Base-by-base conservation (phyloP, 1,284 basidiomycete genomes). In the Xanthoconium separans region DNA sequence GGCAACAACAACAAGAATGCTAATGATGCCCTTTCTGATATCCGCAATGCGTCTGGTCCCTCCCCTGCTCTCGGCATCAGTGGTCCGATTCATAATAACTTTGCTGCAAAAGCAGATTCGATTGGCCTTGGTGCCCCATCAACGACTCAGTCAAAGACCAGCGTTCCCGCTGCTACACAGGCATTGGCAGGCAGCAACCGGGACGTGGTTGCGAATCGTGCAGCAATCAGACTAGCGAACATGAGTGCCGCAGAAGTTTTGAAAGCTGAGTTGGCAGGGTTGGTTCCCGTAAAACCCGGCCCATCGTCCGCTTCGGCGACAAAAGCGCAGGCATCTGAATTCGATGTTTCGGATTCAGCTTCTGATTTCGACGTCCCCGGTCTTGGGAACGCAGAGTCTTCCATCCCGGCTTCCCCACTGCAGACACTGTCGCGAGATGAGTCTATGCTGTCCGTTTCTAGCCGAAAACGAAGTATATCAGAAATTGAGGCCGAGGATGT, bases 181-280 rank as follows among this genome's bases (percentile, higher is more conserved):
- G 87, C 88, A 34, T 77, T 85, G 44, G 89, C 82, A 44, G 89
- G 88, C 24, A 90, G 89, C 30, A 93, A 95, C 72, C 81, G 82
- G 61, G 92, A 95, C 69, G 83, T 95, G 53, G 91, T 95, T 42
- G 86, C 87, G 51, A 96, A 96, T 69, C 84, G 93, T 53, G 82
- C 83, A 60, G 91, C 91, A 22, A 93, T 96, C 60, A 85, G 95
- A 54, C 89, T 97, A 83, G 96, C 95, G 15, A 98, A 99, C 69
- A 85, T 98, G 81, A 93, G 86, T 73, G 96, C 96, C 43, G 95
- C 95, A 54, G 92, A 98, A 68, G 84, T 89, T 69, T 79, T 99
- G 62, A 95, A 93, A 73, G 95, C 94, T 49, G 92, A 98, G 73
- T 74, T 99, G 60, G 83, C 85, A 56, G 87, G 87, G 37, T 73